Evolutionary conservation across 2,329 filamentous ascomycete species (phyloP).

Genomic region (Huntiella abstrusa): DNA sequence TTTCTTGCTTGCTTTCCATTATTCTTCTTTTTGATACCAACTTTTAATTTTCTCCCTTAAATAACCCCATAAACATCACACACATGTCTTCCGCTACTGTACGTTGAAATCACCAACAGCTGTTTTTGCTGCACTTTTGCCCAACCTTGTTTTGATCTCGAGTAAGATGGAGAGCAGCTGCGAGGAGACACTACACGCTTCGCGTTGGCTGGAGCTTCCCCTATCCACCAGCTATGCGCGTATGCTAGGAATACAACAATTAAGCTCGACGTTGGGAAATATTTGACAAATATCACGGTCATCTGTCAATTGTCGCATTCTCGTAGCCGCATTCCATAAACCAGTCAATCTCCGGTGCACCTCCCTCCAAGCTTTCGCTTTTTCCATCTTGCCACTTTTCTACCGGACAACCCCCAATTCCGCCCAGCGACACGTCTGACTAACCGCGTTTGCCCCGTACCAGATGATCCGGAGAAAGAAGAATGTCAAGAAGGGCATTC

Average conservation of each 20-base stretch:
- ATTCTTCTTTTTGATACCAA: constrained; percentile 1
- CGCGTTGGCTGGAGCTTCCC: constrained; percentile 1
- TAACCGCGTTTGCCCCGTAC: constrained; percentile 21
- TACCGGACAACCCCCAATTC: too few relatives aligned
- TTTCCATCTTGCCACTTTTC: too few relatives aligned
- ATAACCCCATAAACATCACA: constrained; percentile 10
- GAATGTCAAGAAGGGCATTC: constrained; percentile 99
- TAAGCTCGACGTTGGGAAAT: too few relatives aligned
- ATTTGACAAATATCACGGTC: too few relatives aligned
- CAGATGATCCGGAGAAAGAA: constrained; percentile 99
- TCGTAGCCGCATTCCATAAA: too few relatives aligned
- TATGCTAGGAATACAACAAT: background rate
- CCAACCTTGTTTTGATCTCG: too few relatives aligned
- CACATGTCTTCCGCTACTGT: constrained; percentile 20
- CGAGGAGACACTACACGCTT: too few relatives aligned
- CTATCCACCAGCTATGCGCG: background rate
- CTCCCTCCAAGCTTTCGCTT: too few relatives aligned
- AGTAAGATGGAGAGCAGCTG: too few relatives aligned
- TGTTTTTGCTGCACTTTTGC: constrained; percentile 2
- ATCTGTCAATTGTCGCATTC: too few relatives aligned
- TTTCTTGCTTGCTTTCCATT: constrained; percentile 6
- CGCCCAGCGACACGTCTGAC: background rate
- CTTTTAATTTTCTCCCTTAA: constrained; percentile 11
- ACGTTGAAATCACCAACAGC: constrained; percentile 14
- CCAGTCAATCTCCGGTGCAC: too few relatives aligned